These are phyloP conservation scores for Histomonas meleagridis DNA, from an alignment of 208 protist species.

Conservation along the genomic window DNA sequence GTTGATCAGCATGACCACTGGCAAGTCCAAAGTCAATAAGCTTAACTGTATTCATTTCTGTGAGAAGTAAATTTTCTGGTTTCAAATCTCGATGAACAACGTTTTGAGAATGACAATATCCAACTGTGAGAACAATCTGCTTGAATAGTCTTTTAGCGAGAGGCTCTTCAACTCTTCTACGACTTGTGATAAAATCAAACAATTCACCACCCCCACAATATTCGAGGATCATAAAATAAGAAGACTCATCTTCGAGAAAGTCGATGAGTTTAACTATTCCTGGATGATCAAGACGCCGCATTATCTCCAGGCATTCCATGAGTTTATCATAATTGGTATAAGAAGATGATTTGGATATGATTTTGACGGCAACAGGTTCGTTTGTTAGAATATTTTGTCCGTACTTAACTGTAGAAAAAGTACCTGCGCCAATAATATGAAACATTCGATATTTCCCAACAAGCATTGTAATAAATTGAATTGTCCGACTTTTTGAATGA, in stretches of 20 bases:
- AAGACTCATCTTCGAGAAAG: background rate
- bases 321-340: no score
- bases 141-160: background rate
- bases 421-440: background rate
- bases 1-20: background rate
- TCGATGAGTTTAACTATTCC: background rate
- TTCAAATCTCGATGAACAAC: conserved; percentile 20
- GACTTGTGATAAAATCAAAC: background rate
- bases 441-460: background rate
- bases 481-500: no score
- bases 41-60: background rate
- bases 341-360: background rate
- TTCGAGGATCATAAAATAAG: background rate
- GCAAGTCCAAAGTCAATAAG: background rate
- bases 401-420: background rate
- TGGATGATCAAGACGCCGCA: background rate
- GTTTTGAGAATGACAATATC: background rate
- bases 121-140: background rate
- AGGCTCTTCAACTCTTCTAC: background rate
- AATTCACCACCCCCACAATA: background rate
- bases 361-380: background rate
- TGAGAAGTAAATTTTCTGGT: conserved; percentile 4
- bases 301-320: background rate
- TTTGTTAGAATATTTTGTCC: background rate
- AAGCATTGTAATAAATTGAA: background rate